Base-by-base conservation (phyloP, 257 asterid genomes). In the Oldenlandia corymbosa region DNA sequence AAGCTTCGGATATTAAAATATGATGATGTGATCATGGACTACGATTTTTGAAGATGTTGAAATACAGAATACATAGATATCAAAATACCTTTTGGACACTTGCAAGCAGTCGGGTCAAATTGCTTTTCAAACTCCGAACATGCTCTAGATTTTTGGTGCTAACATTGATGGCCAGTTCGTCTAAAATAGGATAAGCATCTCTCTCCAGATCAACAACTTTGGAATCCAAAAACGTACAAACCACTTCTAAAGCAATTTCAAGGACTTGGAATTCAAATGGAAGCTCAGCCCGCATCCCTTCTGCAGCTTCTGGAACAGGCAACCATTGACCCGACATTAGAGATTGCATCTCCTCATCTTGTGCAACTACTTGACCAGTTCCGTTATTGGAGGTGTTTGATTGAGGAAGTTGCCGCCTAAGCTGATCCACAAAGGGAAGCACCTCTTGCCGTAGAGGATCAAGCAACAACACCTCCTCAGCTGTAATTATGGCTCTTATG, bases 251-350 rank as follows among this genome's bases (percentile, higher is more conserved):
- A 13, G 99, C 97, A 64, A 90, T 83, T 82, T 93, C 99, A 63
- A 93, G 81, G 64, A 93, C 97, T 80, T 93, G 99, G 79, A 93
- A 93, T 85, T 93, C 99, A 50, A 93, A 93, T 52, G 99, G 99
- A 51, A 93, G 97, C 75, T 90, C 96, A 43, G 85, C 90, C 72
- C 86, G 95, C 84, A 76, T 51, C 32, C 88, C 90, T 53, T 87
- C 99, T 66, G 78, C 80, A 63, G 88, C 81, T 62, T 90, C 97
- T 42, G 86, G 83, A 68, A 65, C 81, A 52, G 85, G 78, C 73
- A 84, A 74, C 88, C 81, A 87, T 31, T 78, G 76, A 62, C 82
- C 83, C 68, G 81, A 70, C 68, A 78, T 60, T 30, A 85, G 86
- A 64, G 81, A 78, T 71, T 69, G 85, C 68, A 62, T 68, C 58